Evolutionary conservation across 345 rosid species (phyloP), one percentile per base, ranked within the genome.

Genomic region (Pistacia integerrima): DNA sequence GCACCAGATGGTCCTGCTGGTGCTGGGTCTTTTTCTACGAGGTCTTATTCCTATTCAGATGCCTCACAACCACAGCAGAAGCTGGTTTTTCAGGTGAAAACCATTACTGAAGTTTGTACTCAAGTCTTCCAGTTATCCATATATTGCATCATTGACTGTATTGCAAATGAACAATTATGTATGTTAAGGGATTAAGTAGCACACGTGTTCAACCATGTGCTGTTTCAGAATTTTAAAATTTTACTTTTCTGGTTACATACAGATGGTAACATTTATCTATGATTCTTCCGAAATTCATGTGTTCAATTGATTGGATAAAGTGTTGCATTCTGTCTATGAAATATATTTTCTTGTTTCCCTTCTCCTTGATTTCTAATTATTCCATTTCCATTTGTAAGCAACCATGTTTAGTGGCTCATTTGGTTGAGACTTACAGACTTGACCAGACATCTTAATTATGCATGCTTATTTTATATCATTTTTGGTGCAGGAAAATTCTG

Each of bases 401-500:
- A 20, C 20, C 38, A 44, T 20, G 48, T 67, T 9, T 56, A n/a
- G 28, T 51, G 72, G 54, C 67, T 57, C 58, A 18, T 67, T 33
- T 18, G 30, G 69, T 80, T 78, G 66, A 67, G 72, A 57, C 58
- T 67, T 18, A 68, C 49, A 33, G 36, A 12, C 16, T 51, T 49
- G 35, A 7, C 3, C 25, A 48, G 25, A 51, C 77, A 36, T 63
- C 18, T 25, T 20, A 80, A 54, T 25, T 17, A 60, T 44, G 78
- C 76, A 61, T 63, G 74, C 71, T 72, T 78, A 68, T 65, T 49
- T 76, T 28, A 67, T 59, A 46, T 51, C n/a, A 33, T 52, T 38
- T 18, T 79, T 68, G 77, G 41, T 84, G 69, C 78, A 88, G 90
- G 84, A 79, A 49, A 75, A 72, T 66, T 76, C 74, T 25, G 84